Conservation (phyloP, 176 grass and related monocot genomes). For the Bolboschoenus planiculmis region DNA sequence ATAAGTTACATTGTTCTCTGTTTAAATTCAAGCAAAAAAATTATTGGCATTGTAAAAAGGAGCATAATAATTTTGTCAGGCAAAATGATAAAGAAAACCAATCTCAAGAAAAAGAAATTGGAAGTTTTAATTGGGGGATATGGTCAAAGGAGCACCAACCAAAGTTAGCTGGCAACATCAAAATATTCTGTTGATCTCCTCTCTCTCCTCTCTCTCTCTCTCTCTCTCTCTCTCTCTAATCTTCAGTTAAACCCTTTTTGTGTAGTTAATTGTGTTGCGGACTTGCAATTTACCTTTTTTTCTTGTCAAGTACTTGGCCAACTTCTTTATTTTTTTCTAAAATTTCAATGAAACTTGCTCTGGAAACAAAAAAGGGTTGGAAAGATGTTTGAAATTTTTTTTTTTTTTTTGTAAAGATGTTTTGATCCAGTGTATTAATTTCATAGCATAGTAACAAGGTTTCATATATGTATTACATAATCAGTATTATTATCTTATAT, state of each 20-base stretch:
- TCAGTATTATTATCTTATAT: too few species aligned
- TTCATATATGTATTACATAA: too few species aligned
- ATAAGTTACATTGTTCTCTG: neutral
- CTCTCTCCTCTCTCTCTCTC: neutral
- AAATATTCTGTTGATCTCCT: neutral
- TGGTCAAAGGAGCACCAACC: conserved; percentile 12
- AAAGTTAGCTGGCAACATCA: conserved; percentile 30
- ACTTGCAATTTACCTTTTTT: too few species aligned
- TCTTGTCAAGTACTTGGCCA: too few species aligned
- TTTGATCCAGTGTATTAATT: too few species aligned
- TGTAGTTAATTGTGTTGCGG: neutral
- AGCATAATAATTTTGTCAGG: neutral
- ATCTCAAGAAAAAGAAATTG: conserved; percentile 4
- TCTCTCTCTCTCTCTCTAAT: neutral
- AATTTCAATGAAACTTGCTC: too few species aligned
- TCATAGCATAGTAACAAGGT: too few species aligned
- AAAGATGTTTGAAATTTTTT: too few species aligned
- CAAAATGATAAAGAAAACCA: neutral
- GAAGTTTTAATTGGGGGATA: neutral
- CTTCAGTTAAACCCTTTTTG: neutral
- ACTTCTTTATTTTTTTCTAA: too few species aligned
- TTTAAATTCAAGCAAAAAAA: neutral
- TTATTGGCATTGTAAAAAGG: neutral
- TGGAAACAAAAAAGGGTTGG: too few species aligned
- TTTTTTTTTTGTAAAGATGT: too few species aligned